These are phyloP conservation scores for Aspergillus bridgeri DNA, from an alignment of 495 filamentous ascomycete genomes.

Conservation along the genomic window DNA sequence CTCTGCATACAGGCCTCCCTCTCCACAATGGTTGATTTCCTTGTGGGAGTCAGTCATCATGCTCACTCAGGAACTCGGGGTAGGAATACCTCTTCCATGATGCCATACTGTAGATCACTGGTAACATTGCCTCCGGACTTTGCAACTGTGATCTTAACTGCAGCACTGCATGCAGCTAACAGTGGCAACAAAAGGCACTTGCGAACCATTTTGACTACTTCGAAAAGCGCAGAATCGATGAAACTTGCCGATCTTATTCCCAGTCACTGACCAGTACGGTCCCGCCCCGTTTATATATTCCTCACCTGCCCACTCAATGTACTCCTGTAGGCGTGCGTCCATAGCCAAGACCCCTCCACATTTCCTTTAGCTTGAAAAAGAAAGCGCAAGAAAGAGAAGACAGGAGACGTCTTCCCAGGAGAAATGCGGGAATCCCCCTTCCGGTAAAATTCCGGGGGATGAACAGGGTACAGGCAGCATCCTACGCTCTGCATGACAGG, in stretches of 20 bases:
- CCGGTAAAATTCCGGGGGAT: constrained; percentile 14
- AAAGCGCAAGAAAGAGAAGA: not conserved
- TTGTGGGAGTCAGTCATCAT: constrained; percentile 21
- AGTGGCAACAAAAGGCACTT: constrained; percentile 26
- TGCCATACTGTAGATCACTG: constrained; percentile 51
- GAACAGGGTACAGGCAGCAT: not conserved
- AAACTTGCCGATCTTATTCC: constrained; percentile 5
- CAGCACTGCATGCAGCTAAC: constrained; percentile 26
- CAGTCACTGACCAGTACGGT: not conserved
- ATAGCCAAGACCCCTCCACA: not conserved
- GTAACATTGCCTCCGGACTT: constrained; percentile 51
- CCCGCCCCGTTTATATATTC: not conserved
- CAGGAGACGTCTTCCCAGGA: not conserved
- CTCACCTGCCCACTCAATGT: not conserved
- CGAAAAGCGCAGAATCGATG: not conserved
- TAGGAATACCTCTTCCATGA: constrained; percentile 52
- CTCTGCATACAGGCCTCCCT: constrained; percentile 75
- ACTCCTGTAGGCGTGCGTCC: not conserved
- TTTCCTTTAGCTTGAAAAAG: not conserved
- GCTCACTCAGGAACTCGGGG: not conserved
- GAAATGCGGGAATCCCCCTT: not conserved
- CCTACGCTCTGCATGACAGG: constrained; percentile 1
- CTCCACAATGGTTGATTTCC: constrained; percentile 73
- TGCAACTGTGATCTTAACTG: constrained; percentile 38
- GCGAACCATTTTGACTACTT: constrained; percentile 17